Evolutionary conservation across 805 yeast species (phyloP), one percentile per base, ranked within the genome.

Genomic region (Suhomyces prunicola): DNA sequence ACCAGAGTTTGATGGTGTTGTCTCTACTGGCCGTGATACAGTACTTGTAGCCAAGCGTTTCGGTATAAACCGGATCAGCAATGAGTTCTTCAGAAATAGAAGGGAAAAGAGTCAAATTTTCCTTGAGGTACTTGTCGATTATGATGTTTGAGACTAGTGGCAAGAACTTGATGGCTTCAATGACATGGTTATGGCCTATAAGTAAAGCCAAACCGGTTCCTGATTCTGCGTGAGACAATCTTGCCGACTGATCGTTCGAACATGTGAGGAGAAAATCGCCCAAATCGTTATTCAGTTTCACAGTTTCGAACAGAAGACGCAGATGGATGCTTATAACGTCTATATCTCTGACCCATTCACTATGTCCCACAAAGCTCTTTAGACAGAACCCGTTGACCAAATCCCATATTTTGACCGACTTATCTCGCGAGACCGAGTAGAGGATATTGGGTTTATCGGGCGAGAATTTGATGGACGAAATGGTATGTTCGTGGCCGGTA

Each of bases 401-500:
- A 66, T 88, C 88, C 92, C 92, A 87, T 2, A 83, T 61, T 59
- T 79, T 84, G 6, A 86, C 77, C 1, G 85, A 64, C 6, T 73
- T 74, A 61, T 87, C 93, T 53, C 92, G 72, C 1, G 90, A 85
- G 29, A 84, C 83, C 10, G 87, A 81, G 50, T 85, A 80, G 15
- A 86, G 63, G 13, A 74, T 74, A 26, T 71, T 69, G 2, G 84
- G 80, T 33, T 78, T 71, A 4, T 73, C 62, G 3, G 63, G 68
- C 17, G 83, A 77, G 63, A 87, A 85, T 12, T 73, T 70, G 6
- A 89, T 73, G 0, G 82, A 71, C 0, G 96, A 88, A 0, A 92
- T 84, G 1, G 94, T 82, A 65, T 92, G 97, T 55, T 90, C 96
- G 69, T 92, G 98, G 10, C 97, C 97, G 0, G 84, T 71, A 22